A percentile compares a stretch with the other conserved stretches of the same genome.
These are phyloP conservation scores for Hericium erinaceus DNA, from an alignment of 768 basidiomycete genomes.

Conservation along the genomic window DNA sequence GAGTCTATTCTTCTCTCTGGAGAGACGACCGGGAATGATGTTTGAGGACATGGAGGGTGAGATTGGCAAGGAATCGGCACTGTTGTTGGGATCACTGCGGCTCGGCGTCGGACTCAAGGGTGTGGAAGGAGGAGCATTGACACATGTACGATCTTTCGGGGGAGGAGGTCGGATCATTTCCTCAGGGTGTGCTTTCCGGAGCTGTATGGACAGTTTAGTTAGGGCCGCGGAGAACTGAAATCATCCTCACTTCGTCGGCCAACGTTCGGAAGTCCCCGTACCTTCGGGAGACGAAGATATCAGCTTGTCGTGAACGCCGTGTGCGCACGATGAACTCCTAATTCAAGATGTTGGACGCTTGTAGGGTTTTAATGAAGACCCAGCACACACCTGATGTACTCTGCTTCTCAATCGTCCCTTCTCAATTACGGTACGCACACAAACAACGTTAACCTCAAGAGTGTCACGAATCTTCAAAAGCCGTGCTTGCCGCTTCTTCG, in stretches of 20 bases:
- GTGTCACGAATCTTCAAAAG: constrained; percentile 37
- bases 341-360: neutral
- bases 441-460: constrained; percentile 89
- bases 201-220: constrained; percentile 34
- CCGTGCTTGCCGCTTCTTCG: constrained; percentile 51
- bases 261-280: constrained; percentile 94
- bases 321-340: constrained; percentile 96
- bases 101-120: constrained; percentile 15
- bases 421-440: constrained; percentile 74
- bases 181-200: constrained; percentile 80
- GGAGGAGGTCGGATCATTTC: constrained; percentile 79
- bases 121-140: constrained; percentile 36
- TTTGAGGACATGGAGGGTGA: constrained; percentile 4
- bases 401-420: constrained; percentile 81
- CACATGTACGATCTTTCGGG: constrained; percentile 75
- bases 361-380: constrained; percentile 1
- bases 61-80: constrained; percentile 18
- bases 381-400: constrained; percentile 70
- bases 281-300: constrained; percentile 83
- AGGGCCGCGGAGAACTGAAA: neutral
- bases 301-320: constrained; percentile 55
- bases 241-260: constrained; percentile 55
- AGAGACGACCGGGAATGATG: constrained; percentile 33
- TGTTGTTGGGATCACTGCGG: constrained; percentile 4
- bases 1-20: constrained; percentile 90